Percentiles rank a stretch among this genome's conserved stretches.
phyloP scores from a whole-genome alignment of 345 rosid species.

The Barbarea vulgaris region DNA sequence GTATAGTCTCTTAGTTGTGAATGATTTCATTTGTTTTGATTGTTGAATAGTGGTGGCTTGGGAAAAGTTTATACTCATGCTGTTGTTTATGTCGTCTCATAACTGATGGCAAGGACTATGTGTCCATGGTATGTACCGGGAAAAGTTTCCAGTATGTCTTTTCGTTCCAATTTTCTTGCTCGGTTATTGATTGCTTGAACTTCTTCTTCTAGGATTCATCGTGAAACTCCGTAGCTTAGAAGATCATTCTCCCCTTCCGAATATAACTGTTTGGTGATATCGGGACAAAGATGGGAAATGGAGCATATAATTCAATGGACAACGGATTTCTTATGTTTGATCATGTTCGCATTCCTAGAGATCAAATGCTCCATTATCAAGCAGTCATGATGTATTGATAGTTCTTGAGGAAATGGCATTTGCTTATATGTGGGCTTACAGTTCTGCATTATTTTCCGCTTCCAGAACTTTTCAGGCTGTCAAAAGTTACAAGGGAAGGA shows the following conservation, averaged over 20 bases:
- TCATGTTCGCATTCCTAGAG: slow-evolving; percentile 87
- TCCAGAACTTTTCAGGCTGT: slow-evolving; percentile 59
- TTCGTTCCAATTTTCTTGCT: not conserved
- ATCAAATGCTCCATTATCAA: slow-evolving; percentile 73
- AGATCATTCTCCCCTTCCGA: slow-evolving; percentile 96
- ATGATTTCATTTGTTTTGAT: slow-evolving; percentile 11
- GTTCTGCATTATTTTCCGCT: slow-evolving; percentile 32
- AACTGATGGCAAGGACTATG: slow-evolving; percentile 71
- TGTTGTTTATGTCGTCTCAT: slow-evolving; percentile 87
- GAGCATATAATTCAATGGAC: slow-evolving; percentile 95
- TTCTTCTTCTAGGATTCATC: slow-evolving; percentile 72
- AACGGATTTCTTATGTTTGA: slow-evolving; percentile 92
- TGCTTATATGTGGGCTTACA: slow-evolving; percentile 1
- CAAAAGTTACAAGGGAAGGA: slow-evolving; percentile 92
- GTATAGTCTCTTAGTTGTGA: not conserved
- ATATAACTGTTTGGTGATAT: slow-evolving; percentile 92
- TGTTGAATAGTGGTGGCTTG: slow-evolving; percentile 86
- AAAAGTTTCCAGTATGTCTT: not conserved
- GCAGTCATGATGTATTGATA: slow-evolving; percentile 8
- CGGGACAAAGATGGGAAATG: slow-evolving; percentile 90
- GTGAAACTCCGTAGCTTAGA: slow-evolving; percentile 94
- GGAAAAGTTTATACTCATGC: slow-evolving; percentile 94
- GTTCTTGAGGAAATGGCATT: slow-evolving; percentile 3
- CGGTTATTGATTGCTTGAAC: slow-evolving; percentile 21
- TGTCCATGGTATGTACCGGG: slow-evolving; percentile 68